Evolutionary conservation across 805 yeast species (phyloP).

Genomic region (Yarrowia yakushimensis): DNA sequence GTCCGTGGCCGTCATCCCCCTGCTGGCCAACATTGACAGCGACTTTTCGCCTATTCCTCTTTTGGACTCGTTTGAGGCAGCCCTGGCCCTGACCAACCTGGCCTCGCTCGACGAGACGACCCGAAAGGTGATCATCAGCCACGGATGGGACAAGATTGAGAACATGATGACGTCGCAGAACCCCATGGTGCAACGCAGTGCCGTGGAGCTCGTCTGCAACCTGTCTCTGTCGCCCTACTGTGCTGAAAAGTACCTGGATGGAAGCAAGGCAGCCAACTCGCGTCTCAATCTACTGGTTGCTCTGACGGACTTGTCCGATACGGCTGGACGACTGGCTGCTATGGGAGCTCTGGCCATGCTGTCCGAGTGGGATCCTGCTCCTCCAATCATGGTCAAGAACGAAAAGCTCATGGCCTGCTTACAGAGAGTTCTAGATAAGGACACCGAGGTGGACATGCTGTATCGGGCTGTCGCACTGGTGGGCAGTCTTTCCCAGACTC

Average conservation of each 20-base stretch:
- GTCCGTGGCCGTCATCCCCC: slow-evolving; percentile 36
- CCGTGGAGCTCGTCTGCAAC: slow-evolving; percentile 64
- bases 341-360: slow-evolving; percentile 42
- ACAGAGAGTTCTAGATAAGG: slow-evolving; percentile 29
- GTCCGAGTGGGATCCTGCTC: slow-evolving; percentile 39
- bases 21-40: slow-evolving; percentile 34
- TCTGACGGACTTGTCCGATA: slow-evolving; percentile 38
- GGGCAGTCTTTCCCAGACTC: slow-evolving; percentile 27
- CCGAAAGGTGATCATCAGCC: slow-evolving; percentile 41
- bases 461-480: slow-evolving; percentile 35
- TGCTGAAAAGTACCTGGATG: slow-evolving; percentile 41
- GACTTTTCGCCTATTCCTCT: slow-evolving; percentile 32
- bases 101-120: slow-evolving; percentile 47
- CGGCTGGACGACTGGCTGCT: slow-evolving; percentile 39
- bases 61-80: slow-evolving; percentile 49
- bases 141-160: slow-evolving; percentile 49
- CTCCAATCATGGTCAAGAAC: slow-evolving; percentile 34
- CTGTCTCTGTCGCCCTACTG: slow-evolving; percentile 43
- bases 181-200: slow-evolving; percentile 51
- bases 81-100: slow-evolving; percentile 66
- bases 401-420: slow-evolving; percentile 33
- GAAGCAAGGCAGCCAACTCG: slow-evolving; percentile 32
- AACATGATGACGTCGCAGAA: slow-evolving; percentile 46
- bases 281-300: slow-evolving; percentile 37
- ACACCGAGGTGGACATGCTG: slow-evolving; percentile 33